Base-by-base conservation (phyloP, 495 filamentous ascomycete genomes). In the Thozetella sp. region DNA sequence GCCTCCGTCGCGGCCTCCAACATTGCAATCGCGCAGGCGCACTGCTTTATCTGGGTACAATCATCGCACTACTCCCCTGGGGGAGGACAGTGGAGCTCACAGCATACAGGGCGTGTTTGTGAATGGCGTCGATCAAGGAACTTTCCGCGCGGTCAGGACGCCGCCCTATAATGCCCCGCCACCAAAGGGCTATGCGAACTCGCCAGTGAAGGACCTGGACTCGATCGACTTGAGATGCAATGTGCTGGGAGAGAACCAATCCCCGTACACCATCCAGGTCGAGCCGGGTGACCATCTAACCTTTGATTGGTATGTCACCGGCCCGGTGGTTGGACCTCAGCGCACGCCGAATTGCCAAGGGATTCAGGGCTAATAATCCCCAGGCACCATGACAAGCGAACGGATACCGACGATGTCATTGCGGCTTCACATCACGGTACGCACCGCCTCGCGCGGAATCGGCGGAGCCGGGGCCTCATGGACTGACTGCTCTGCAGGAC, bases 201-300 rank as follows among this genome's bases (percentile, higher is more conserved):
- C 71, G 2, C 79, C 79, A 4, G 69, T 81, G 51, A 77, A 73
- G 53, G 74, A 80, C 58, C 63, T 82, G 22, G 68, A 70, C 27
- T 75, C 68, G 34, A 67, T 73, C 22, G 70, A 72, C 61, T 70
- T 82, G 69, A 70, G 73, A 24, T 81, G 79, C 72, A 82, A 81
- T 50, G 69, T 78, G 13, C 63, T 76, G 3, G 74, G 74, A 53
- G 74, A 76, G 46, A 66, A 56, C 23, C 68, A 68, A n/a, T 69
- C 70, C 12, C 60, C 76, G 4, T 67, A 76, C 56, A 77, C 71
- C 9, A 73, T 82, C 56, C 56, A 64, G 45, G 77, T 79, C 24
- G 60, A 61, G 26, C 74, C 77, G 0, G 79, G 79, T 46, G 78
- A 82, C 58, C 70, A 72, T 53, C 45, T 82, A 22, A 76, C 75